Evolutionary conservation across 2,329 filamentous ascomycete species (phyloP).

Genomic region (Ophiostoma ulmi): DNA sequence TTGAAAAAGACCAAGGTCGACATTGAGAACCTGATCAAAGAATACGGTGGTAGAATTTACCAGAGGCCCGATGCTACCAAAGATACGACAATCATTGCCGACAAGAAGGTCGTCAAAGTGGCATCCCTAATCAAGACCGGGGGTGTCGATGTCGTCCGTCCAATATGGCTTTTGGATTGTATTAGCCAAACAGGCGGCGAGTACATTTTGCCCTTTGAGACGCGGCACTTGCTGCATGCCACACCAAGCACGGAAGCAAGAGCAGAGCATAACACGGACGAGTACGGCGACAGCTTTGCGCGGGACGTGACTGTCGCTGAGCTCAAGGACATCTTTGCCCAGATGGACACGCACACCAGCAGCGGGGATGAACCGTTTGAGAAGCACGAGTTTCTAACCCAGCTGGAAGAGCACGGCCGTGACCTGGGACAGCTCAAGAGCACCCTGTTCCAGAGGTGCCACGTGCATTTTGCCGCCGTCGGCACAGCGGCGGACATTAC

Average conservation of each 20-base stretch:
- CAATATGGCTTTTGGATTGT: slow-evolving; percentile 80
- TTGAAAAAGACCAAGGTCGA: slow-evolving; percentile 71
- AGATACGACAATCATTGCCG: slow-evolving; percentile 67
- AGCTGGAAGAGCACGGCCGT: slow-evolving; percentile 53
- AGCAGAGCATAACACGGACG: slow-evolving; percentile 62
- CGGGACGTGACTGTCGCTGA: slow-evolving; percentile 48
- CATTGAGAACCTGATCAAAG: slow-evolving; percentile 74
- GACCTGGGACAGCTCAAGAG: slow-evolving; percentile 47
- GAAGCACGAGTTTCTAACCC: slow-evolving; percentile 44
- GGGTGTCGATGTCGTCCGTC: slow-evolving; percentile 66
- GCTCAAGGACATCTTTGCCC: slow-evolving; percentile 40
- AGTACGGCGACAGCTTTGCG: slow-evolving; percentile 76
- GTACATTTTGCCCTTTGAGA: slow-evolving; percentile 59
- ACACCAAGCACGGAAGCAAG: slow-evolving; percentile 50
- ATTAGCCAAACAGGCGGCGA: slow-evolving; percentile 53
- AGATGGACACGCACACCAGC: slow-evolving; percentile 28
- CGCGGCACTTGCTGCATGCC: slow-evolving; percentile 66
- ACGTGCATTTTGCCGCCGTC: slow-evolving; percentile 39
- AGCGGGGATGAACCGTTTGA: slow-evolving; percentile 36
- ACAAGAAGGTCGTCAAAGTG: slow-evolving; percentile 75
- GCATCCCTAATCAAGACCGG: slow-evolving; percentile 71
- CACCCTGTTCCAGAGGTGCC: slow-evolving; percentile 48
- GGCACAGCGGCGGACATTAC: not conserved
- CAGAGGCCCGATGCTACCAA: slow-evolving; percentile 62
- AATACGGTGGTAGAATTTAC: slow-evolving; percentile 72